phyloP scores from a whole-genome alignment of 208 protist genomes.

The Porcisia hertigi region DNA sequence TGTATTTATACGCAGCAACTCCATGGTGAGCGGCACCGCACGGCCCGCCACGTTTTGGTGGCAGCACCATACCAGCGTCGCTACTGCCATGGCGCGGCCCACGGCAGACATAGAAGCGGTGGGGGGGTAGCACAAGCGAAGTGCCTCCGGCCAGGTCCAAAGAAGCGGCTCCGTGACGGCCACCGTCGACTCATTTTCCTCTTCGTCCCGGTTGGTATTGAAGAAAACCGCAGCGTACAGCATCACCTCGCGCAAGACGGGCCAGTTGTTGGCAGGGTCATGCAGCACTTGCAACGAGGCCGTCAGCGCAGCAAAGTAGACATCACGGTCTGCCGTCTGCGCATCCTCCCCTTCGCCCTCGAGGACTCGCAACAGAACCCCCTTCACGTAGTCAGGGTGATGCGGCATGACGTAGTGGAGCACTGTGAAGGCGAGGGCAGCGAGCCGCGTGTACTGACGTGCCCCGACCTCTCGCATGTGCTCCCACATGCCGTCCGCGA shows the following conservation, averaged over 20 bases:
- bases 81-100: slow-evolving; percentile 63
- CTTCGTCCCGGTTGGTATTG: slow-evolving; percentile 76
- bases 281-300: slow-evolving; percentile 61
- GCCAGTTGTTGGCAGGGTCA: slow-evolving; percentile 43
- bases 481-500: slow-evolving; percentile 59
- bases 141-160: slow-evolving; percentile 44
- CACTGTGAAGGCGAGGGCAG: slow-evolving; percentile 57
- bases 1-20: slow-evolving; percentile 73
- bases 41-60: slow-evolving; percentile 18
- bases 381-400: slow-evolving; percentile 45
- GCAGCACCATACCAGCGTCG: slow-evolving; percentile 75
- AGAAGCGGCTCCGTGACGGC: slow-evolving; percentile 78
- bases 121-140: slow-evolving; percentile 70
- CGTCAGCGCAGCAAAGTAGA: slow-evolving; percentile 64
- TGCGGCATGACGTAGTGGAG: slow-evolving; percentile 46
- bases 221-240: slow-evolving; percentile 71
- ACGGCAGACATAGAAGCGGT: slow-evolving; percentile 74
- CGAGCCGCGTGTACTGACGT: slow-evolving; percentile 52
- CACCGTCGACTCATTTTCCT: slow-evolving; percentile 75
- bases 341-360: slow-evolving; percentile 40
- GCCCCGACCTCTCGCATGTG: slow-evolving; percentile 74
- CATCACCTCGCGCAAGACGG: slow-evolving; percentile 48
- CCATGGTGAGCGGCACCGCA: slow-evolving; percentile 39
- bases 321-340: slow-evolving; percentile 58
- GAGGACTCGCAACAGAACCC: slow-evolving; percentile 35